phyloP scores from a whole-genome alignment of 805 yeast genomes.

The Tetrapisispora namnaoensis region DNA sequence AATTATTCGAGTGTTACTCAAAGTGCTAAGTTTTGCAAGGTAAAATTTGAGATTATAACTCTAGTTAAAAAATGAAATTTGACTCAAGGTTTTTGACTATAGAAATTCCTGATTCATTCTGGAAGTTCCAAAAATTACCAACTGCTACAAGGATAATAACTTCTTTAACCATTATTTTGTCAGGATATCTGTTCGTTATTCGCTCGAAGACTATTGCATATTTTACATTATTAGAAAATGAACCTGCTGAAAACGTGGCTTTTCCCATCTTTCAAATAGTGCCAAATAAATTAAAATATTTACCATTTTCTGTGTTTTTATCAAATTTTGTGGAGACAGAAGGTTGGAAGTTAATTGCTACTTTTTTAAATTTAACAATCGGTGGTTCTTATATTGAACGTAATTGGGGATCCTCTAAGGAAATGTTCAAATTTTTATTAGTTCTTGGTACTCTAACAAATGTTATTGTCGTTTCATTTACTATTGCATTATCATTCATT shows the following conservation, averaged over 20 bases:
- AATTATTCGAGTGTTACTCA: background rate
- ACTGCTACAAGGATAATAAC: conserved; percentile 40
- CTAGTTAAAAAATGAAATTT: background rate
- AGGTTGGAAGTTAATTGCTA: conserved; percentile 36
- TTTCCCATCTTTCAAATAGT: conserved; percentile 56
- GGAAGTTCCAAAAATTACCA: conserved; percentile 29
- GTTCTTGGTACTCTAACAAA: conserved; percentile 47
- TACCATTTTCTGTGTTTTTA: conserved; percentile 57
- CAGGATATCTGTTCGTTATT: conserved; percentile 34
- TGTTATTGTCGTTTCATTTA: conserved; percentile 31
- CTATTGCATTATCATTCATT: conserved; percentile 20
- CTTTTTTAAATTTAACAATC: conserved; percentile 41
- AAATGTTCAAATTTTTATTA: conserved; percentile 39
- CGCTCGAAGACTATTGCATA: conserved; percentile 28
- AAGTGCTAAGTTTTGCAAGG: background rate
- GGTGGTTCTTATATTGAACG: conserved; percentile 59
- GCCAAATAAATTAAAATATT: conserved; percentile 43
- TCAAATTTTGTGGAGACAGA: conserved; percentile 57
- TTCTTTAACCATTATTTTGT: conserved; percentile 31
- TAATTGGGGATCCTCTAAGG: conserved; percentile 48
- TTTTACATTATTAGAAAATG: background rate
- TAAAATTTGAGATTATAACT: background rate
- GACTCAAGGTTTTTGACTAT: conserved; percentile 12
- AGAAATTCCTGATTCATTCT: conserved; percentile 13
- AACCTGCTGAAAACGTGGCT: conserved; percentile 21